Evolutionary conservation across 139 green algal species (phyloP).

Genomic region (Spirogloea muscicola): DNA sequence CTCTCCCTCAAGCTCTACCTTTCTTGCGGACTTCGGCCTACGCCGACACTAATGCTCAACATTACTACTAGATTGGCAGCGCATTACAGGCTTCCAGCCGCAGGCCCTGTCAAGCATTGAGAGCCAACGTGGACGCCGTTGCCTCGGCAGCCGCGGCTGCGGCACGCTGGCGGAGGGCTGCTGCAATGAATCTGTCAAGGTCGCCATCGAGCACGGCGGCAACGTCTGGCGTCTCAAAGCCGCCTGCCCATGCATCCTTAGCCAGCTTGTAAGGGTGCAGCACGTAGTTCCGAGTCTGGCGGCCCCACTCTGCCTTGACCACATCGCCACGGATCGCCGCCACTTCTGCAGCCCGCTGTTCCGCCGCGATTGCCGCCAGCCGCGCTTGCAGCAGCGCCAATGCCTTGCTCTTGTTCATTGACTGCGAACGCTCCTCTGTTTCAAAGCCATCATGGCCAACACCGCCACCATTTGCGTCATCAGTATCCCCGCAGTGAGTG

Average conservation of each 20-base stretch:
- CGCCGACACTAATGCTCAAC: no score
- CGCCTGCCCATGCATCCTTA: constrained; percentile 77
- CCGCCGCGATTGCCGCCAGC: constrained; percentile 78
- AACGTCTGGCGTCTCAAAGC: constrained; percentile 60
- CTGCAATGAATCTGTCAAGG: constrained; percentile 38
- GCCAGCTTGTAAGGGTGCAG: constrained; percentile 95
- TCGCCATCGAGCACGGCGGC: constrained; percentile 73
- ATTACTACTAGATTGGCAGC: no score
- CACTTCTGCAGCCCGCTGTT: constrained; percentile 70
- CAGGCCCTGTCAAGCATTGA: no score
- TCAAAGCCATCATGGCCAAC: no score
- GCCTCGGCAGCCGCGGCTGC: no score
- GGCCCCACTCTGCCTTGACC: constrained; percentile 90
- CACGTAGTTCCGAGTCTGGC: constrained; percentile 97
- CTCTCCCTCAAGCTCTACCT: no score
- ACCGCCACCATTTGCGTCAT: no score
- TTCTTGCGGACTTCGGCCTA: no score
- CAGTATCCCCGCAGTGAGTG: no score
- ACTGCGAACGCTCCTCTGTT: constrained; percentile 71
- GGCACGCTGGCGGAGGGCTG: no score
- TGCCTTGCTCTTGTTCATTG: constrained; percentile 56
- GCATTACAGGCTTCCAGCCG: no score
- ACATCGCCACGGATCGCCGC: constrained; percentile 85
- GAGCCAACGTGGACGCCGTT: no score
- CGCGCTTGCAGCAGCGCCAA: constrained; percentile 52